Conservation (phyloP, 148 eudicot genomes). For the Diospyros kaki region DNA sequence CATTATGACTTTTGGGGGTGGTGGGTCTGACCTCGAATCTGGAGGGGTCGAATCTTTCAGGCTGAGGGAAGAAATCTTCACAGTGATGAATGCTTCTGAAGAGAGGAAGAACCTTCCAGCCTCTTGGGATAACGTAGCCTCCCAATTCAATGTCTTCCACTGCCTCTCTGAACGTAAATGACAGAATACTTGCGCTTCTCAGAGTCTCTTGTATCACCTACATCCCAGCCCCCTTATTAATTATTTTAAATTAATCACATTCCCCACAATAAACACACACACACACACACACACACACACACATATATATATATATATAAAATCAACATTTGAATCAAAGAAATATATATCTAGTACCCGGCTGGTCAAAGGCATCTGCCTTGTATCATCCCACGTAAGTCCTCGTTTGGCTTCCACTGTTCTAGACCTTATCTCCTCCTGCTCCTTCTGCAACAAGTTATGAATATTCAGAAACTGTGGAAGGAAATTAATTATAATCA, state of each 20-base stretch:
- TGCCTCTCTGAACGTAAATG: conserved; percentile 93
- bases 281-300: neutral
- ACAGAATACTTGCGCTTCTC: conserved; percentile 69
- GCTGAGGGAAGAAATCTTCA: conserved; percentile 65
- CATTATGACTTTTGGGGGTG: too few relatives aligned
- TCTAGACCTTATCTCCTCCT: conserved; percentile 50
- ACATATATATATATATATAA: neutral
- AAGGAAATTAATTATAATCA: too few relatives aligned
- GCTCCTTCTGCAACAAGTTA: conserved; percentile 52
- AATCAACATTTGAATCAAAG: neutral
- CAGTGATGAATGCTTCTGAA: conserved; percentile 83
- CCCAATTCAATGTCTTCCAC: conserved; percentile 75
- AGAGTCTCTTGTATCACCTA: conserved; percentile 88
- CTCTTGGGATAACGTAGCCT: conserved; percentile 79
- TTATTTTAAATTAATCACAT: neutral
- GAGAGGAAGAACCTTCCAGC: conserved; percentile 92
- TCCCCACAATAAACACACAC: neutral
- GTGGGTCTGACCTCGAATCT: conserved; percentile 64
- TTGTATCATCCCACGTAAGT: conserved; percentile 82
- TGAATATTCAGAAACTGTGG: too few relatives aligned
- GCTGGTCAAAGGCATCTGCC: conserved; percentile 62
- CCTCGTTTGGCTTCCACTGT: conserved; percentile 36
- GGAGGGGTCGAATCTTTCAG: conserved; percentile 80
- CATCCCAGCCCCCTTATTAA: neutral
- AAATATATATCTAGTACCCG: conserved; percentile 34